Percentiles rank a stretch among this genome's conserved stretches.
Conservation (phyloP, 306 rosid genomes). For the Cicer arietinum region DNA sequence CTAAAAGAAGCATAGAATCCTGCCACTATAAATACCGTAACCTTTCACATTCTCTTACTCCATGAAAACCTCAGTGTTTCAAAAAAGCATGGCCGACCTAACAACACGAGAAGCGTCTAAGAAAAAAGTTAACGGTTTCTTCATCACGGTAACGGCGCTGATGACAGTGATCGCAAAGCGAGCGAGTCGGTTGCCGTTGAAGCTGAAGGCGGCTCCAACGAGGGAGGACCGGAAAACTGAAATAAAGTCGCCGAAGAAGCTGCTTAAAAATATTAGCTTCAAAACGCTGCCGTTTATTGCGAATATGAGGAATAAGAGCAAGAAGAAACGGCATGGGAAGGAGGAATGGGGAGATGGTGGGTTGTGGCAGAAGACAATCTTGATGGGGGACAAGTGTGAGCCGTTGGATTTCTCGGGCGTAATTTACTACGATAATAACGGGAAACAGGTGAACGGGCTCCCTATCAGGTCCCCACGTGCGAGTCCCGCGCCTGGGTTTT, state of each 20-base stretch:
- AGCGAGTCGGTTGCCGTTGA: conserved; percentile 54
- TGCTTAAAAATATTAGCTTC: conserved; percentile 57
- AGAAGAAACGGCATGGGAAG: neutral
- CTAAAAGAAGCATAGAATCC: conserved; percentile 21
- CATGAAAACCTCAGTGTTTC: neutral
- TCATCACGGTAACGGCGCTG: conserved; percentile 46
- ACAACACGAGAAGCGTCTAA: conserved; percentile 32
- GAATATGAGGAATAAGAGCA: conserved; percentile 21
- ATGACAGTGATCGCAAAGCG: conserved; percentile 52
- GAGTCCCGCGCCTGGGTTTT: conserved; percentile 60
- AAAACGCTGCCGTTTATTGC: conserved; percentile 51
- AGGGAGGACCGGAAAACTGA: conserved; percentile 22
- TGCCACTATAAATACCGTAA: neutral
- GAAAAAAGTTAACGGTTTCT: conserved; percentile 33
- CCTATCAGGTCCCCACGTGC: conserved; percentile 77
- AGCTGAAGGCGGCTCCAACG: conserved; percentile 45
- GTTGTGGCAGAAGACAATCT: conserved; percentile 78
- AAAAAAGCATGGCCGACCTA: conserved; percentile 11
- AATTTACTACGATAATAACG: conserved; percentile 66
- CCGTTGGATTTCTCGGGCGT: conserved; percentile 85
- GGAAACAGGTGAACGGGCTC: conserved; percentile 55
- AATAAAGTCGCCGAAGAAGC: conserved; percentile 50
- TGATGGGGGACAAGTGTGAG: conserved; percentile 90
- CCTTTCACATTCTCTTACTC: neutral
- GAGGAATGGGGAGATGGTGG: conserved; percentile 72